Percentiles rank a stretch among this genome's conserved stretches.
Conservation (phyloP, 2,329 filamentous ascomycete species). For the Ophiocordyceps robertsii region DNA sequence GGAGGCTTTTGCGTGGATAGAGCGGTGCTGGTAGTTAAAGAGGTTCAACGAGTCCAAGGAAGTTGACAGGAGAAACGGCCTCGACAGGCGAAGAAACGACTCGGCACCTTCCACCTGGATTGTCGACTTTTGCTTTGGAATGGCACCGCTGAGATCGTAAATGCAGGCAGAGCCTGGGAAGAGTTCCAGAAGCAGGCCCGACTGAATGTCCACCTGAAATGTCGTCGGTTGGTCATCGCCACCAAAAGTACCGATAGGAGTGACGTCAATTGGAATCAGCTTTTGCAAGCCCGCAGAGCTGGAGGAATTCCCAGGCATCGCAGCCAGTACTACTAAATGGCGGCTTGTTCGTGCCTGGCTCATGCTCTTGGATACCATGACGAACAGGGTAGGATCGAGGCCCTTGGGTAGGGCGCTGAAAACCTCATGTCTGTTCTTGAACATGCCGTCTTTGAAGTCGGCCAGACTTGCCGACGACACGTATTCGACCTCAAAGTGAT, state of each 20-base stretch:
- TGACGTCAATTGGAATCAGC: slow-evolving; percentile 25
- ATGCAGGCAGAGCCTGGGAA: slow-evolving; percentile 38
- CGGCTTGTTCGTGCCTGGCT: slow-evolving; percentile 15
- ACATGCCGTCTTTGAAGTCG: slow-evolving; percentile 40
- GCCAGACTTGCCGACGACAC: slow-evolving; percentile 29
- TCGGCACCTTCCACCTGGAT: slow-evolving; percentile 36
- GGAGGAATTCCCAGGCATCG: slow-evolving; percentile 11
- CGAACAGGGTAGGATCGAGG: slow-evolving; percentile 37
- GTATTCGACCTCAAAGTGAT: slow-evolving; percentile 33
- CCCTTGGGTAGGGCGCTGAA: slow-evolving; percentile 36
- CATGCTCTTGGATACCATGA: slow-evolving; percentile 31
- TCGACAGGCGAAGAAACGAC: slow-evolving; percentile 55
- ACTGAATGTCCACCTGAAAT: slow-evolving; percentile 48
- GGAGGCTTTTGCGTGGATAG: slow-evolving; percentile 37
- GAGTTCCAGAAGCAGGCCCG: slow-evolving; percentile 51
- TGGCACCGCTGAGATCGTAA: slow-evolving; percentile 49
- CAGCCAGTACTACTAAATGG: slow-evolving; percentile 20
- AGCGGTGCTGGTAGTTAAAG: slow-evolving; percentile 57
- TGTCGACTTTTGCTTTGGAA: slow-evolving; percentile 46
- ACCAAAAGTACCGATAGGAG: slow-evolving; percentile 17
- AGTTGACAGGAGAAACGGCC: slow-evolving; percentile 50
- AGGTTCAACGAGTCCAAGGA: slow-evolving; percentile 42
- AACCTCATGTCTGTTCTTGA: slow-evolving; percentile 39
- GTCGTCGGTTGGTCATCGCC: slow-evolving; percentile 7
- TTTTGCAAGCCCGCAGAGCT: slow-evolving; percentile 17